Base-by-base conservation (phyloP, 108 stramenopile genomes). In the Ochromonas danica region DNA sequence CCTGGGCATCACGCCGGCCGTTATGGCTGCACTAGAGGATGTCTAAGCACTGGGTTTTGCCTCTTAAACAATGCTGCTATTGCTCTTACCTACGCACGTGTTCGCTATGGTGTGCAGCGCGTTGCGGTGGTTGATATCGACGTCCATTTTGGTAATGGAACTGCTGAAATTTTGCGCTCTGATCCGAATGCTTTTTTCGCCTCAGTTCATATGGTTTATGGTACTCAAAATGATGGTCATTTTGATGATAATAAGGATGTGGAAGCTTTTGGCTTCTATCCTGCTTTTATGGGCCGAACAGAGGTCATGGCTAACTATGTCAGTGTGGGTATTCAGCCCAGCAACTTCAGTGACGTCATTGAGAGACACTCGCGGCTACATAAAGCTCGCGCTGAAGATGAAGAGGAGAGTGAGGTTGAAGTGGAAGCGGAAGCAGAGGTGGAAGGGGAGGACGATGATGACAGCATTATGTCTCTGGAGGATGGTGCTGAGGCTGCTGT, bases 101-200 rank as follows among this genome's bases (percentile, higher is more conserved):
- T 67, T 3, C 17, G 35, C 6, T 36, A 33, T 22, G 63, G 63
- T 6, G 3, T 67, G 35, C 63, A 31, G 10, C 17, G 63, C 6
- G 63, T 67, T 6, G 63, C 63, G 31, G 63, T 67, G 10, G 63
- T 67, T 36, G 63, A 67, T 36, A 35, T 67, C 25, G 63, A 67
- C 25, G 63, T 67, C 10, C 63, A 67, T 67, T 67, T 67, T 25
- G 63, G 63, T 10, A 67, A 67, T 67, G 63, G 63, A 6, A 67
- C 63, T 28, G 63, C 63, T 6, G 63, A 67, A 28, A 31, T 67
- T 10, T 67, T 67, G 63, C 3, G 25, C 3, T 6, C 3, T 36
- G 63, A 67, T 36, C 31, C 63, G 3, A 33, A 33, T 36, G 63
- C 63, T 6, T 67, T 67, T 25, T 67, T 67, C 25, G 63, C 63